Evolutionary conservation across 2,329 filamentous ascomycete genomes (phyloP), one percentile per base, ranked within the genome.

Genomic region (Cadophora gregata): DNA sequence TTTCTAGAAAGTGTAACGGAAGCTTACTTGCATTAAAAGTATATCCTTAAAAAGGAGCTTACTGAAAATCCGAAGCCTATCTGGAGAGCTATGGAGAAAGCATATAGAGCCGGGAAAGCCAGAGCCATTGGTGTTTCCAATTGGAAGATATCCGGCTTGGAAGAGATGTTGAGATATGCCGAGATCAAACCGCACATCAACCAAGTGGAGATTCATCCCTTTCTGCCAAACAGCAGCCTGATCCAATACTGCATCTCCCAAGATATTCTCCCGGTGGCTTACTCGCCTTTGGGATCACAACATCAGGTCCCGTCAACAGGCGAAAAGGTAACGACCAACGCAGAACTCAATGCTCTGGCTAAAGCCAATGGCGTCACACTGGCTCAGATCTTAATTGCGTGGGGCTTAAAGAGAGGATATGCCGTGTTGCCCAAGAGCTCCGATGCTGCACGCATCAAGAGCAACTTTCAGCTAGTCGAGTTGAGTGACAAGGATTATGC

Each of bases 81-180:
- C 58, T 96, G 92, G 91, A 89, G 89, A 81, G 86, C 86, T 77
- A 89, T 93, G 85, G 91, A 93, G 81, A 84, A 82, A 68, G 81
- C 92, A 5, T 82, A 90, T 21, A 78, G 78, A 10, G 83, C 85
- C 0, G 88, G 88, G 70, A 88, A 88, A 78, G 81, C 83, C 36
- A 81, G 82, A 67, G 81, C 83, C 61, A 88, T 90, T 67, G 87
- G 87, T 48, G 82, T 89, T 47, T 86, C 83, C 68, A 89, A 89
- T 80, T 89, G 83, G 78, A 86, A 82, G 36, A 78, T 81, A 53
- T 73, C 79, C 24, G 82, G 82, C 60, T 82, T 89, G 38, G 80
- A 88, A 72, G 77, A 85, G 66, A 80, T 90, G 19, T 79, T 86
- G 21, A 70, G 71, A 55, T 79, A 77, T 19, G 83, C 83, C 62